Evolutionary conservation across 306 rosid species (phyloP).

Genomic region (Sicyos edulis): DNA sequence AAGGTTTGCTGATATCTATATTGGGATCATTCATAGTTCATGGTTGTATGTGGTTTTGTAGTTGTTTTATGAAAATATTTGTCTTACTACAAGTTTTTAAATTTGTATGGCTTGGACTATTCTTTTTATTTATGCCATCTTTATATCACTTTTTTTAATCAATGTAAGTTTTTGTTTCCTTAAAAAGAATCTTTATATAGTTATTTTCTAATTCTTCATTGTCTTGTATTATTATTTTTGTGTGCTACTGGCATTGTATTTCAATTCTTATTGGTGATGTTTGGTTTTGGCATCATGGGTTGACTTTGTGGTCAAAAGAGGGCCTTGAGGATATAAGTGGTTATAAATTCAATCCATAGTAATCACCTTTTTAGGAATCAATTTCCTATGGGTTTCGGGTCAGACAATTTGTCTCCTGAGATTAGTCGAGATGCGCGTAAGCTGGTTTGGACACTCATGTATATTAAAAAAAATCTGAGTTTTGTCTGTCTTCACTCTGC

Average conservation of each 20-base stretch:
- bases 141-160: too few relatives aligned
- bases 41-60: background rate
- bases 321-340: too few relatives aligned
- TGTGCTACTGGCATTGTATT: background rate
- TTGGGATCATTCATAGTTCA: background rate
- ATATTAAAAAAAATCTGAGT: background rate
- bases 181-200: background rate
- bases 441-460: too few relatives aligned
- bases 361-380: too few relatives aligned
- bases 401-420: too few relatives aligned
- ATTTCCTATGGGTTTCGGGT: too few relatives aligned
- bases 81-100: background rate
- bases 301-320: too few relatives aligned
- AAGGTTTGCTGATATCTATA: constrained; percentile 7
- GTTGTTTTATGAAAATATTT: background rate
- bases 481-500: background rate
- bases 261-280: background rate
- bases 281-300: background rate
- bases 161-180: too few relatives aligned
- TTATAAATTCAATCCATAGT: too few relatives aligned
- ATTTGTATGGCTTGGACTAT: background rate
- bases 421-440: too few relatives aligned
- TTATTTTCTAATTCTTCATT: background rate
- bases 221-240: background rate
- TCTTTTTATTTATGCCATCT: background rate